These are phyloP conservation scores for Trichodelitschia bisporula DNA, from an alignment of 495 filamentous ascomycete genomes.

Conservation along the genomic window DNA sequence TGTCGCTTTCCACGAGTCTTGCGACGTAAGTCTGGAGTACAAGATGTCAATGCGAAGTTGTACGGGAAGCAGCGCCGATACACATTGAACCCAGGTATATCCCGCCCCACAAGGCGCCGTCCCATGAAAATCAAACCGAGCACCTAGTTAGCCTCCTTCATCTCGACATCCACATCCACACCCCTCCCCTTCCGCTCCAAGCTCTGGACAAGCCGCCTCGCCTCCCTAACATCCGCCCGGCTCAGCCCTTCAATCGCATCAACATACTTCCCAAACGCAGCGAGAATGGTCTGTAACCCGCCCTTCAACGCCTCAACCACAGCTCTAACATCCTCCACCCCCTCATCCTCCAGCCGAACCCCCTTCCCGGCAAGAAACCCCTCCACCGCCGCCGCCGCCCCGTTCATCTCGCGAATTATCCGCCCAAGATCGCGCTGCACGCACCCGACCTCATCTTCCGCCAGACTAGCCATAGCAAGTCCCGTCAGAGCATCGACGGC, in stretches of 20 bases:
- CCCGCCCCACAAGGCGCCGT: too few species aligned
- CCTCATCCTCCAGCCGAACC: constrained; percentile 12
- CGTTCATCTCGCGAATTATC: constrained; percentile 46
- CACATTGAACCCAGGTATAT: too few species aligned
- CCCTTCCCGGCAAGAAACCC: constrained; percentile 23
- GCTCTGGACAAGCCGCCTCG: constrained; percentile 39
- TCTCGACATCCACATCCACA: too few species aligned
- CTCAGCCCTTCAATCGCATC: constrained; percentile 37
- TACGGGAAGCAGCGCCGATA: too few species aligned
- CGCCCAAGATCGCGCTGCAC: constrained; percentile 53
- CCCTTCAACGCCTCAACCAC: constrained; percentile 29
- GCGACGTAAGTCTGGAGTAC: too few species aligned
- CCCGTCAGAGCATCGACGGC: constrained; percentile 41
- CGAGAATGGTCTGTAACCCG: constrained; percentile 33
- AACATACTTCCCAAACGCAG: constrained; percentile 44
- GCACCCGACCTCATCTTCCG: constrained; percentile 70
- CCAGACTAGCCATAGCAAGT: constrained; percentile 44
- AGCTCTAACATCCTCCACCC: constrained; percentile 38
- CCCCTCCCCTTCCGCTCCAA: too few species aligned
- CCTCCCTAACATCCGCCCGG: constrained; percentile 39
- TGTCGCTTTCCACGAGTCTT: too few species aligned
- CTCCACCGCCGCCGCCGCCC: constrained; percentile 42
- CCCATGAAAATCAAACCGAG: too few species aligned
- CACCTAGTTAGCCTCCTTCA: too few species aligned
- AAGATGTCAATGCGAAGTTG: too few species aligned